Evolutionary conservation across 2,329 filamentous ascomycete species (phyloP), one percentile per base, ranked within the genome.

Genomic region (Colletotrichum filicis): DNA sequence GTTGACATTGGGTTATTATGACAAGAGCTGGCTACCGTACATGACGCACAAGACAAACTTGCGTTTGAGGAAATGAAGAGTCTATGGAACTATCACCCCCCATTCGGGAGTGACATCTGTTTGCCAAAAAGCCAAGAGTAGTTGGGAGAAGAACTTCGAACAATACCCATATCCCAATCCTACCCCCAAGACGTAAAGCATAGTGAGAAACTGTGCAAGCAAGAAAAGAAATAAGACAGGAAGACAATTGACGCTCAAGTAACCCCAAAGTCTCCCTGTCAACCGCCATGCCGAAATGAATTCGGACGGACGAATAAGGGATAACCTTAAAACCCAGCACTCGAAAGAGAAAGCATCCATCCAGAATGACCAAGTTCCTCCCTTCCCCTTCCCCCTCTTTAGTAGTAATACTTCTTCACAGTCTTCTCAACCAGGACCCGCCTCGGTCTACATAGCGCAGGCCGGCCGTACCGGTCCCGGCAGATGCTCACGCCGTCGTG

Each of bases 361-460:
- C 37, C 37, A 4, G 11, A 42, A 78, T 81, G 83, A 65, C 83
- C 82, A 37, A 11, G 2, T 35, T 42, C 19, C 46, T 24, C 14
- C 32, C 30, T 22, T 7, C 30, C 3, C 4, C 32, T 35, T 35
- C 11, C 11, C 32, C 32, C 7, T 12, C 7, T 12, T 42, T 9
- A 65, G 19, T 28, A 65, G 11, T 57, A 65, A 42, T 65, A 65
- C 24, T 52, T 52, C 32, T 37, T 65, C 62, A 42, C 52, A 16
- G 30, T 42, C 62, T 42, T 64, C 62, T 64, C 62, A 14, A n/a
- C 53, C 4, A 28, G 11, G 0, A 64, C 14, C 61, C 61, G 14
- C 32, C 52, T 42, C 32, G 62, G 52, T 1, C 62, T 55, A 16
- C 52, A 65, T 7, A 65, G 30, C 11, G 49, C 32, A 2, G 52